Evolutionary conservation across 2,329 filamentous ascomycete species (phyloP).

Genomic region (Clonostachys rhizophaga): DNA sequence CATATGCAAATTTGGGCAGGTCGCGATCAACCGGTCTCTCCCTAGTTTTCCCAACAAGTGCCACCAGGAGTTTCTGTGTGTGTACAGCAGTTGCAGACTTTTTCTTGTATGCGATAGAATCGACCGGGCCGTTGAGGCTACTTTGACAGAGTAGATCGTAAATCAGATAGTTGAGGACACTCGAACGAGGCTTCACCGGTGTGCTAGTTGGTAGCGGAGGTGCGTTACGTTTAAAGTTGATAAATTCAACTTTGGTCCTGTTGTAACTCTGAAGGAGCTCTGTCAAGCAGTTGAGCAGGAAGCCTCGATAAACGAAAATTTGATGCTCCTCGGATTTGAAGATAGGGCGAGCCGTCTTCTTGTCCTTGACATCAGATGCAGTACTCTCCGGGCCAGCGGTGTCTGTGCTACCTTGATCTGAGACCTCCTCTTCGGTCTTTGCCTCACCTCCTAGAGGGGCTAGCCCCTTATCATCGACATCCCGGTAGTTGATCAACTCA

Average conservation of each 20-base stretch:
- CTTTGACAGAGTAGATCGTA: constrained; percentile 66
- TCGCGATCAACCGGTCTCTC: constrained; percentile 62
- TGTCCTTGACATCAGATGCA: constrained; percentile 41
- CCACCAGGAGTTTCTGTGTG: constrained; percentile 81
- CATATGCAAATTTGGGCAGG: constrained; percentile 57
- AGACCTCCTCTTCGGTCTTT: constrained; percentile 25
- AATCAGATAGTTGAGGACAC: constrained; percentile 89
- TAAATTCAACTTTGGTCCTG: constrained; percentile 94
- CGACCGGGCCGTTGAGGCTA: constrained; percentile 62
- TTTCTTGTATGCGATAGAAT: constrained; percentile 78
- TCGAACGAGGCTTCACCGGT: constrained; percentile 89
- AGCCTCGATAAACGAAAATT: constrained; percentile 95
- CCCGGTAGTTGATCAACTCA: constrained; percentile 85
- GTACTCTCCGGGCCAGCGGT: constrained; percentile 20
- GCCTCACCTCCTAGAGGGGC: constrained; percentile 33
- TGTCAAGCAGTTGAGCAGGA: constrained; percentile 85
- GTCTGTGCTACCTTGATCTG: constrained; percentile 9
- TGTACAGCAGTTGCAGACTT: constrained; percentile 78
- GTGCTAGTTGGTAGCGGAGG: constrained; percentile 79
- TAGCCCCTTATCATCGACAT: constrained; percentile 81
- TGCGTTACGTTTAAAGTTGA: constrained; percentile 94
- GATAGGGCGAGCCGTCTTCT: constrained; percentile 63
- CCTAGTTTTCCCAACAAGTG: constrained; percentile 81
- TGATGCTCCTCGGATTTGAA: constrained; percentile 94
- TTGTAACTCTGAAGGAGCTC: constrained; percentile 92